Base-by-base conservation (phyloP, 75 land plant species). In the Cryptomeria japonica region DNA sequence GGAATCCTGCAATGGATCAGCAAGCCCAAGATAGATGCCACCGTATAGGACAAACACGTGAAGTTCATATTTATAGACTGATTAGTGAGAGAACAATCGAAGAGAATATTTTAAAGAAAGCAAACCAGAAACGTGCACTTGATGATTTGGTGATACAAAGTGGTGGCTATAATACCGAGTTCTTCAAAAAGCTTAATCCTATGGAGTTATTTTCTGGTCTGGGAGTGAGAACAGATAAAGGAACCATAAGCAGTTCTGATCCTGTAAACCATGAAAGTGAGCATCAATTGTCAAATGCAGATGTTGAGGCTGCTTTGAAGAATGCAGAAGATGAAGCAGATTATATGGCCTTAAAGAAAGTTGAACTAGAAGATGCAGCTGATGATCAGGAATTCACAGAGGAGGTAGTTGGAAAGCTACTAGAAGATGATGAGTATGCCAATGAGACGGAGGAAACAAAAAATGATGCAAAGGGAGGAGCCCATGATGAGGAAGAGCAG, bases 1-100 rank as follows among this genome's bases (percentile, higher is more conserved):
- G 99, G 99, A 98, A 98, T 92, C 99, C 99, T 31, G 99, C 99
- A n/a, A 98, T 98, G 99, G 99, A 98, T 87, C 97, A 96, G 87
- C 99, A 98, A 91, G 99, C 99, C 72, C 99, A 98, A 89, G 99
- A 98, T 91, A 91, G 99, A 82, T 98, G 99, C 89, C 99, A 98
- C 61, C 92, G 99, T 19, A 98, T 98, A 56, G 99, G 99, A 46
- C 99, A 98, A 91, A 98, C 99, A 41, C 96, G 99, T 28, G 99
- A 98, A 92, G 99, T 98, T 0, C 97, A 98, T 88, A 98, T 98
- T 38, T 98, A 98, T 87, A 93, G 99, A 44, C 90, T 98, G 55
- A 92, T 98, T 19, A 96, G 97, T 91, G 98, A 97, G 90, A 95
- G 96, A 88, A 98, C 99, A 37, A 98, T 98, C 91, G 99, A 98